Conservation (phyloP, 2,329 filamentous ascomycete species). For the Ophiostoma himal-ulmi region DNA sequence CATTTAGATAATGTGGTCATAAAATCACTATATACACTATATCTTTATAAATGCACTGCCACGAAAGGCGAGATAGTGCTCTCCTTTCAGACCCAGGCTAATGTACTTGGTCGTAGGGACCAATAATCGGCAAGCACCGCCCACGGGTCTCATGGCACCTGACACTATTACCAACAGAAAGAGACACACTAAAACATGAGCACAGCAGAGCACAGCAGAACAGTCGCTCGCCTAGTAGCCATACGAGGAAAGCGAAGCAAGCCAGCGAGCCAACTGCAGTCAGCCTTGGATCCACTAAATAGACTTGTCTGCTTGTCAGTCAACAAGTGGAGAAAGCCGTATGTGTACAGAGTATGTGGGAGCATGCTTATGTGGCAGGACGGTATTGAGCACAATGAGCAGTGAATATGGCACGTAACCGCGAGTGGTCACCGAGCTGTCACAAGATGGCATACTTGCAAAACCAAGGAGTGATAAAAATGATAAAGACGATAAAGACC, state of each 20-base stretch:
- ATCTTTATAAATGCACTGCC: background rate
- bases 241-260: background rate
- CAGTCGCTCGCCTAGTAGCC: background rate
- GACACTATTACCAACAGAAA: background rate
- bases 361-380: background rate
- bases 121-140: background rate
- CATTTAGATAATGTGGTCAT: background rate
- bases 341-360: background rate
- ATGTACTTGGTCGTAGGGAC: background rate
- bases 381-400: background rate
- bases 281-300: conserved; percentile 10
- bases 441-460: too few relatives aligned
- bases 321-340: background rate
- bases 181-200: background rate
- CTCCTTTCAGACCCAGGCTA: background rate
- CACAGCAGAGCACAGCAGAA: background rate
- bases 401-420: background rate
- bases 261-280: background rate
- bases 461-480: background rate
- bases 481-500: background rate
- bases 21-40: background rate
- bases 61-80: background rate
- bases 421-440: conserved; percentile 6
- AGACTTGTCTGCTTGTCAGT: background rate
- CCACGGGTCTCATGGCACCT: background rate